phyloP scores from a whole-genome alignment of 768 basidiomycete genomes.

The Lactarius deliciosus region DNA sequence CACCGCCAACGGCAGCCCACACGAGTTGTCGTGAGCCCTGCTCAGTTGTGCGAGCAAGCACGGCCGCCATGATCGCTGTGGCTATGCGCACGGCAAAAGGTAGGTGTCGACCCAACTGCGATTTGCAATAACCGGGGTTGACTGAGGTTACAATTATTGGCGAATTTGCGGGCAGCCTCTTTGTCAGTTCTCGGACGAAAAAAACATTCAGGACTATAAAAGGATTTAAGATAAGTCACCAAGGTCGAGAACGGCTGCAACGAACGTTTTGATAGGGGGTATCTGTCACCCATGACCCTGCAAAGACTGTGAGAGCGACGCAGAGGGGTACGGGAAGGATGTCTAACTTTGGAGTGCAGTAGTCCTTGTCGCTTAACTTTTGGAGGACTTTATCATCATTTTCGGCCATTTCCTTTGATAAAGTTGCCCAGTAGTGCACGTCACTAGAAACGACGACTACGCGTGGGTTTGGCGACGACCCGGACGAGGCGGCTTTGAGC shows the following conservation, averaged over 20 bases:
- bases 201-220: constrained; percentile 24
- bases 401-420: constrained; percentile 12
- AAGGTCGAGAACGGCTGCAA: neutral
- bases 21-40: constrained; percentile 23
- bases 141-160: constrained; percentile 24
- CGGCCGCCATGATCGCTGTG: neutral
- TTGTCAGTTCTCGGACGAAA: constrained; percentile 25
- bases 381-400: constrained; percentile 13
- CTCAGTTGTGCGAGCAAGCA: constrained; percentile 19
- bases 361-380: constrained; percentile 13
- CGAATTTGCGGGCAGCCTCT: constrained; percentile 24
- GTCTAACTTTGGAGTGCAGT: constrained; percentile 23
- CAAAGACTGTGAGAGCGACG: neutral
- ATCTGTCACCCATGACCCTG: constrained; percentile 22
- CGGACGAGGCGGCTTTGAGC: constrained; percentile 19
- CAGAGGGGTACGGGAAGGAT: neutral
- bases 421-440: constrained; percentile 12
- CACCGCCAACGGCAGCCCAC: constrained; percentile 23
- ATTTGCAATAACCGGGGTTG: constrained; percentile 25
- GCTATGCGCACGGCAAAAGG: neutral
- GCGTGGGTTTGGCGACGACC: constrained; percentile 21
- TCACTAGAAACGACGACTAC: constrained; percentile 26
- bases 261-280: constrained; percentile 23
- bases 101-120: constrained; percentile 14
- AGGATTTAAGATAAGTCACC: neutral